Evolutionary conservation across 2,329 filamentous ascomycete species (phyloP), one percentile per base, ranked within the genome.

Genomic region (Sclerotinia minor): DNA sequence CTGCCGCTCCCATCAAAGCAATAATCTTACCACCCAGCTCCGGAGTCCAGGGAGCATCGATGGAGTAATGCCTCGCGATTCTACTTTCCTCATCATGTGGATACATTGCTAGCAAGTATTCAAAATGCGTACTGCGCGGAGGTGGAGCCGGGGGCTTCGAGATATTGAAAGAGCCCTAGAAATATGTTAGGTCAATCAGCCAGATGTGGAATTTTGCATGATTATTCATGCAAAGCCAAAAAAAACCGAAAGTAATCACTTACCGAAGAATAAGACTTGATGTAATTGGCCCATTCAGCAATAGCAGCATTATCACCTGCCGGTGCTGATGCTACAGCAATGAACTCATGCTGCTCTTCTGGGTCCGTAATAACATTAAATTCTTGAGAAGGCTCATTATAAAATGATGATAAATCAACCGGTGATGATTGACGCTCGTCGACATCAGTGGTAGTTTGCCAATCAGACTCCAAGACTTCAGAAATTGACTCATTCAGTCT

Each of bases 61-160:
- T 73, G 35, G 70, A 67, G 26, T 67, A 67, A 19, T 73, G 71
- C 29, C 72, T 69, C 41, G 54, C 44, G 5, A 75, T 47, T 63
- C 77, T 73, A 11, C 67, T 45, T 26, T 67, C 70, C 57, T 79
- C 77, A 49, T 75, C 72, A 7, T 68, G 64, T 7, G 77, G 76
- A 45, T 70, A 69, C 2, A 77, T 69, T 9, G 77, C 74, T 24
- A 73, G 72, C 9, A 79, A 73, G 58, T 72, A 76, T 57, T 68
- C 60, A 54, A 78, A 77, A 9, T 65, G 69, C 11, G 53, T 32
- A 21, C 72, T 71, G 6, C 72, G 69, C 21, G 71, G 71, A 21
- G 77, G 77, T 53, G 77, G 76, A 26, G 74, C 67, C n/a, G 78
- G 78, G 21, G 77, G 77, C 55, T 73, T 73, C 3, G 71, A 75